These are phyloP conservation scores for Cercospora canescens DNA, from an alignment of 2,329 filamentous ascomycete species.

Conservation along the genomic window DNA sequence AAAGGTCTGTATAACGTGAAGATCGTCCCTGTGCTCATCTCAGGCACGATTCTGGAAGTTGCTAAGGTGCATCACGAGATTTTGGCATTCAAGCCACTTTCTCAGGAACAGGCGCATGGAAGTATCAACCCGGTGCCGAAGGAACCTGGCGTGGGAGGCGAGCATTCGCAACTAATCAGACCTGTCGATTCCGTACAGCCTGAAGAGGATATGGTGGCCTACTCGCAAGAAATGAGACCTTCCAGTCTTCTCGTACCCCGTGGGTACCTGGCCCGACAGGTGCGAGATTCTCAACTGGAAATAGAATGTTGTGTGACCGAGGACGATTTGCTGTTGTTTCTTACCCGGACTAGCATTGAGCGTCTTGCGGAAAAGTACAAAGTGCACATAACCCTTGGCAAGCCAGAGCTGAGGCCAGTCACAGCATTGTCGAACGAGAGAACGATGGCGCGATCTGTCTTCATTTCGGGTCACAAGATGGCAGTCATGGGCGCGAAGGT, in stretches of 20 bases:
- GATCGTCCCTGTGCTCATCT: constrained; percentile 18
- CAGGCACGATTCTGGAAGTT: constrained; percentile 20
- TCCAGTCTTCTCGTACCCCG: not conserved
- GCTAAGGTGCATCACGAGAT: not conserved
- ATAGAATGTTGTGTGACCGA: constrained; percentile 8
- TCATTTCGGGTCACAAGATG: constrained; percentile 4
- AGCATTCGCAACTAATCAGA: too few relatives aligned
- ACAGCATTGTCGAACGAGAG: not conserved
- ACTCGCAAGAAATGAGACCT: not conserved
- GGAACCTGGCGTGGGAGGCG: not conserved
- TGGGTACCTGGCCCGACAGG: not conserved
- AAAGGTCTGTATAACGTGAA: not conserved
- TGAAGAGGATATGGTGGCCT: not conserved
- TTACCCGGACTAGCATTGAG: not conserved
- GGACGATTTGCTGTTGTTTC: constrained; percentile 6
- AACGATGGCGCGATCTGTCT: constrained; percentile 11
- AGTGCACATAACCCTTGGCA: constrained; percentile 10
- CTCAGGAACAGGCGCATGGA: not conserved
- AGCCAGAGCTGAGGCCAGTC: constrained; percentile 11
- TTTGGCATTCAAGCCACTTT: not conserved
- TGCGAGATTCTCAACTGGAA: not conserved
- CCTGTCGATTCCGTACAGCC: too few relatives aligned
- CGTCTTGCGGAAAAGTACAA: not conserved
- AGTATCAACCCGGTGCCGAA: not conserved
- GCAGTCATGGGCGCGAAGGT: not conserved